Evolutionary conservation across 139 green algal species (phyloP), one percentile per base, ranked within the genome.

Genomic region (Micromonas commoda): DNA sequence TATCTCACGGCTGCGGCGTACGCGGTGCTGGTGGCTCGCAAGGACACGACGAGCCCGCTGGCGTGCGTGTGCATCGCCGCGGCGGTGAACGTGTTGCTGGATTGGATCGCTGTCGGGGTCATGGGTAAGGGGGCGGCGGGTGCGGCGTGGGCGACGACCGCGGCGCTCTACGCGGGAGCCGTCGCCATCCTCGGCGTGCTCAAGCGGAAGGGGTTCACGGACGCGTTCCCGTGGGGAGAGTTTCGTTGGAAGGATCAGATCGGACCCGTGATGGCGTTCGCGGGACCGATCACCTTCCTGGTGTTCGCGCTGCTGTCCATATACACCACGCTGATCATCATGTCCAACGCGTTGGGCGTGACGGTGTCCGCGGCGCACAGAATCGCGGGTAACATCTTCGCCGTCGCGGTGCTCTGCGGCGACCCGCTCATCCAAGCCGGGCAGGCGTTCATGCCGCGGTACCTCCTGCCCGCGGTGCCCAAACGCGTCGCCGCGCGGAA

Each of bases 1-100:
- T 75, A 61, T 2, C 23, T 75, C n/a, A 75, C 68, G 34, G 35
- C 37, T 1, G 35, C 68, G 24, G 37, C 19, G 23, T 75, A 75
- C 37, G 68, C 68, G 21, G 31, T 39, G 24, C 52, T 80, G 19
- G 51, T 80, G 16, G 75, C 75, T 3, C 29, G 61, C 4, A 76
- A 93, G 71, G 88, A 93, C 77, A 77, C 87, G 6, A 72, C 78
- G 26, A 89, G 82, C 1, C 89, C 89, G 21, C 83, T 93, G 5
- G 54, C 73, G 39, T 84, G 92, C 57, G 82, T 82, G 5, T 29
- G 63, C 2, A 74, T 80, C 16, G 83, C 81, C 0, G 84, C 75
- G 3, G 38, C 87, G 0, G 57, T 90, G 2, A 92, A 91, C 64
- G 28, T 89, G 51, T 71, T 87, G 26, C 77, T 84, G 2, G 88